Conservation (phyloP, 179 eudicot genomes). For the Pouteria campechiana region DNA sequence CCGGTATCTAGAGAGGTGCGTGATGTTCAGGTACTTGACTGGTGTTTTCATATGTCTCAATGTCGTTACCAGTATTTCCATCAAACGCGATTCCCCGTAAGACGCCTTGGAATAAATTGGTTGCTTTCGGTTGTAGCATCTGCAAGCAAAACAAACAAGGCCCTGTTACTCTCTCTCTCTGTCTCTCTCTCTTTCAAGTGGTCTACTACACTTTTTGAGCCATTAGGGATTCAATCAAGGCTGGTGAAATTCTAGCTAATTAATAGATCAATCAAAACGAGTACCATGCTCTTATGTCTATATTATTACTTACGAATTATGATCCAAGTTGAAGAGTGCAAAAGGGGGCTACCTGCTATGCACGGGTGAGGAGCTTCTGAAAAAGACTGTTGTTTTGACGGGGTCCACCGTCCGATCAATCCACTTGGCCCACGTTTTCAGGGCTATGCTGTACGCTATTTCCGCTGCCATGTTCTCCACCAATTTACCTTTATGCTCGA, state of each 20-base stretch:
- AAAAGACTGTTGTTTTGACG: conserved; percentile 43
- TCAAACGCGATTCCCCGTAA: conserved; percentile 42
- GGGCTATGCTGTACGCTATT: conserved; percentile 67
- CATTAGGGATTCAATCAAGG: too few relatives aligned
- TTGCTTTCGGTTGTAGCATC: conserved; percentile 67
- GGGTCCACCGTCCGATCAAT: conserved; percentile 63
- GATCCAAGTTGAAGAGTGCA: too few relatives aligned
- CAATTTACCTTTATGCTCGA: conserved; percentile 43
- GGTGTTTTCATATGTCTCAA: conserved; percentile 57
- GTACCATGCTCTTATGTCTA: too few relatives aligned
- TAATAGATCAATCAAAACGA: too few relatives aligned
- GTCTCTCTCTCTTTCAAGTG: too few relatives aligned
- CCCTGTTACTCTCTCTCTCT: too few relatives aligned
- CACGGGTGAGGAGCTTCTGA: conserved; percentile 77
- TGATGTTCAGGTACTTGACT: conserved; percentile 52
- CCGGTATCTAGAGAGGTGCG: conserved; percentile 55
- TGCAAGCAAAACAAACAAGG: too few relatives aligned
- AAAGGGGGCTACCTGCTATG: conserved; percentile 73
- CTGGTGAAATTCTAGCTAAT: too few relatives aligned
- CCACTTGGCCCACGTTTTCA: conserved; percentile 83
- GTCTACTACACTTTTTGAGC: too few relatives aligned
- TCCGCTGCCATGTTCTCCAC: conserved; percentile 38
- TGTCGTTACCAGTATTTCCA: conserved; percentile 37
- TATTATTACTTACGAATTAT: too few relatives aligned
- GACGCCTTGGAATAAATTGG: conserved; percentile 37